Conservation (phyloP, 306 rosid genomes). For the Luffa aegyptiaca region DNA sequence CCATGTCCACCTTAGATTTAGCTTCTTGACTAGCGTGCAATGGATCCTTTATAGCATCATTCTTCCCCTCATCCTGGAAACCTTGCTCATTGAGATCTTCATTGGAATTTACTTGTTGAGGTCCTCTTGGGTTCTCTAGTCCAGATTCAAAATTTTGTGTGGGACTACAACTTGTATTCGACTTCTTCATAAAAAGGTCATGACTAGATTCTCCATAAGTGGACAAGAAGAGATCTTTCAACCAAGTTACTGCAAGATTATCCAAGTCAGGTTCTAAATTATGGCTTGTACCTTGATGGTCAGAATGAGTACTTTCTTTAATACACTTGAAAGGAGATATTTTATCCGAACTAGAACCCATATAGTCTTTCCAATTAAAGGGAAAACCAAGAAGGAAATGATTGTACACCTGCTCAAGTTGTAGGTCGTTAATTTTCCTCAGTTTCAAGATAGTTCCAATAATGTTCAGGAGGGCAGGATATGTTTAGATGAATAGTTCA, state of each 20-base stretch:
- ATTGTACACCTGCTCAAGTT: slow-evolving; percentile 35
- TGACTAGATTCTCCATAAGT: slow-evolving; percentile 19
- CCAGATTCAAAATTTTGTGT: neutral
- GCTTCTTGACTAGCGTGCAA: neutral
- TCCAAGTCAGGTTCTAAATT: slow-evolving; percentile 11
- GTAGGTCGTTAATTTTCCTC: neutral
- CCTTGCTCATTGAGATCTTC: neutral
- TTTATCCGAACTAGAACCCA: slow-evolving; percentile 10
- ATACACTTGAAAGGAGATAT: neutral
- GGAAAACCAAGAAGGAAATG: slow-evolving; percentile 66
- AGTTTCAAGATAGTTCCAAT: neutral
- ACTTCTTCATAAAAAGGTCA: neutral
- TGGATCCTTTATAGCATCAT: neutral
- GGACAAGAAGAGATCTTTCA: slow-evolving; percentile 20
- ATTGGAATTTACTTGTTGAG: neutral
- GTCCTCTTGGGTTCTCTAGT: neutral
- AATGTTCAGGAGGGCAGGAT: neutral
- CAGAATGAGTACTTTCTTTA: slow-evolving; percentile 5
- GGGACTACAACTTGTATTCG: neutral
- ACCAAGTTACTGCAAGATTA: slow-evolving; percentile 15
- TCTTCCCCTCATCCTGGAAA: neutral
- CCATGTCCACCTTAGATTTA: neutral
- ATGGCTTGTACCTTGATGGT: slow-evolving; percentile 6
- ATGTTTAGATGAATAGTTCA: neutral
- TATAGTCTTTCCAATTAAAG: slow-evolving; percentile 49